Percentiles rank a stretch among this genome's conserved stretches.
Evolutionary conservation across 352 stramenopile genomes (phyloP).

Genomic region (Thraustotheca clavata): DNA sequence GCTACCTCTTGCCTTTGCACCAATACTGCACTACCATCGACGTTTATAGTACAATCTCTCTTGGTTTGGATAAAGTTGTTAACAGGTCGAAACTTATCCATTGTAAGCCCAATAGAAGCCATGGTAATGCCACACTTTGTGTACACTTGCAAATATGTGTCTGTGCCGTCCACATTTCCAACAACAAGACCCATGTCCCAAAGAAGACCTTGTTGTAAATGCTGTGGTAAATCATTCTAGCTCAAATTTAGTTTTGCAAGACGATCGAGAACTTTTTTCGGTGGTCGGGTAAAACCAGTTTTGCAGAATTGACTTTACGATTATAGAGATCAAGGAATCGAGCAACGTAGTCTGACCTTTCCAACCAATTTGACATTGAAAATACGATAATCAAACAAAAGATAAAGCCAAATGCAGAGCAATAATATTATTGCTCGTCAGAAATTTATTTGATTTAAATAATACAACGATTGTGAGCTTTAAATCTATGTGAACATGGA

Average conservation of each 20-base stretch:
- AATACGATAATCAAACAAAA: too few species aligned
- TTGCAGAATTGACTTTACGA: background rate
- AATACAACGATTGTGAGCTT: too few species aligned
- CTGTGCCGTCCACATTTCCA: background rate
- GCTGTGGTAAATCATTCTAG: background rate
- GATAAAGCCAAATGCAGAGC: background rate
- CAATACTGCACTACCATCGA: background rate
- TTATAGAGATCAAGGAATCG: background rate
- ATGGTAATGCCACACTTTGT: background rate
- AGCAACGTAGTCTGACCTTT: slow-evolving; percentile 12
- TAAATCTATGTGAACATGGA: too few species aligned
- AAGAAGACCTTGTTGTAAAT: slow-evolving; percentile 1
- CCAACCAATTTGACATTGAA: background rate
- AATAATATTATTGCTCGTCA: background rate
- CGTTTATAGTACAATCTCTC: background rate
- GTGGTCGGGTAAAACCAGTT: background rate
- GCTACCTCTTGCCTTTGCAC: background rate
- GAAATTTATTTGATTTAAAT: too few species aligned
- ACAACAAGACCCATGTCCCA: slow-evolving; percentile 16
- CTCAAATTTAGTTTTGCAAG: background rate
- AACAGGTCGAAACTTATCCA: background rate
- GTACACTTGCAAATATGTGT: slow-evolving; percentile 14
- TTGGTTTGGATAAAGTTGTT: background rate
- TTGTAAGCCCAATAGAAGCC: slow-evolving; percentile 4
- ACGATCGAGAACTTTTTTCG: background rate